These are phyloP conservation scores for Backusella circina DNA, from an alignment of 192 early-diverging fungal genomes.

Conservation along the genomic window DNA sequence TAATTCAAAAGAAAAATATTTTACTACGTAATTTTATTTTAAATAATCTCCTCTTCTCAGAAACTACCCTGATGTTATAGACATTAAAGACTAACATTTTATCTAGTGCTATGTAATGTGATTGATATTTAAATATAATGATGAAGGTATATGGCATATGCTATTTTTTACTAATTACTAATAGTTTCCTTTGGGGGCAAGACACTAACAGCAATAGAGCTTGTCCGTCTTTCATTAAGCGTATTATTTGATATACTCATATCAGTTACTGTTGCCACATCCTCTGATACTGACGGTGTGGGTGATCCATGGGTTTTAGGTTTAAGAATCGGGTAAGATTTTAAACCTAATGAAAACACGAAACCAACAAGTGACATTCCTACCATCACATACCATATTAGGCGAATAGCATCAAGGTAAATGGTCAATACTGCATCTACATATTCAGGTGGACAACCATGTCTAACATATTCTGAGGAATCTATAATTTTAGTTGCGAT, in stretches of 20 bases:
- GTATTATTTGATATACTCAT: neutral
- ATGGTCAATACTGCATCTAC: neutral
- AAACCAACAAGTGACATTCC: slow-evolving; percentile 15
- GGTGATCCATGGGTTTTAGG: neutral
- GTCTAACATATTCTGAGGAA: slow-evolving; percentile 20
- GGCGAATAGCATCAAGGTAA: slow-evolving; percentile 20
- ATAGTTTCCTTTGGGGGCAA: neutral
- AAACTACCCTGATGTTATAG: neutral
- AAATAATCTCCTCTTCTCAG: neutral
- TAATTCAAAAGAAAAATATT: neutral
- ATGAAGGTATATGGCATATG: neutral
- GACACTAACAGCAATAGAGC: neutral
- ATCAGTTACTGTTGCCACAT: neutral
- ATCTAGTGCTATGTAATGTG: neutral
- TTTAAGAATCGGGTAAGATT: neutral
- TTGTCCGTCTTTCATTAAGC: neutral
- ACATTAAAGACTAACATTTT: neutral
- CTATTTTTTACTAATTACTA: neutral
- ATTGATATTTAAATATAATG: neutral
- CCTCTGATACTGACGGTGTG: neutral
- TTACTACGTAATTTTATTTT: neutral
- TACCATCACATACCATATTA: slow-evolving; percentile 27
- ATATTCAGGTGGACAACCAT: slow-evolving; percentile 21
- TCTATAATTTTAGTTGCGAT: neutral
- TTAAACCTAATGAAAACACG: neutral